Conservation (phyloP, 371 early-diverging fungal genomes). For the Apophysomyces elegans region DNA sequence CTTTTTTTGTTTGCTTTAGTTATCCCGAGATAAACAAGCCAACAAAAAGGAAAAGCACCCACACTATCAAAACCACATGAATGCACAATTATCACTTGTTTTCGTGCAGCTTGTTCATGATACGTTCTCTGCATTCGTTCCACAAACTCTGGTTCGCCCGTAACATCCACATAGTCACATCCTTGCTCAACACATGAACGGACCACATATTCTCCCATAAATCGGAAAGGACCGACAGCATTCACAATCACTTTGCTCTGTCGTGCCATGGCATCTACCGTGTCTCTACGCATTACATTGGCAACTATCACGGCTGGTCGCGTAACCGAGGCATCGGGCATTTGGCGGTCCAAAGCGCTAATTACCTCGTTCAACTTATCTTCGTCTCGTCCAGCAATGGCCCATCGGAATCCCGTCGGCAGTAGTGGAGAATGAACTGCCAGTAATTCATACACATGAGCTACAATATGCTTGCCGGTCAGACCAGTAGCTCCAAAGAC, state of each 20-base stretch:
- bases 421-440: conserved; percentile 23
- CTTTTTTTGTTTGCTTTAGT: conserved; percentile 20
- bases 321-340: conserved; percentile 24
- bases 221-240: conserved; percentile 87
- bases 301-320: conserved; percentile 65
- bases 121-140: conserved; percentile 73
- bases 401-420: conserved; percentile 49
- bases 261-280: conserved; percentile 58
- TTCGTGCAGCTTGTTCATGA: conserved; percentile 70
- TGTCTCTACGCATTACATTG: conserved; percentile 55
- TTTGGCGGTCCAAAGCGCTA: conserved; percentile 20
- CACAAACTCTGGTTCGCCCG: conserved; percentile 80
- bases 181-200: conserved; percentile 78
- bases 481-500: conserved; percentile 90
- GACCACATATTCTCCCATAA: conserved; percentile 82
- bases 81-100: conserved; percentile 74
- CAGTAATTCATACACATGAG: conserved; percentile 58
- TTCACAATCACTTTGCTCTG: conserved; percentile 74
- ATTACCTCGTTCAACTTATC: conserved; percentile 47
- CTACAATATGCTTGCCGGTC: conserved; percentile 79
- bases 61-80: conserved; percentile 92
- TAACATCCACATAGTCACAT: conserved; percentile 90
- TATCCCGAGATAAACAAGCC: not conserved
- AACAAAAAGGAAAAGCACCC: conserved; percentile 19
- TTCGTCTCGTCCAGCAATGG: conserved; percentile 71